Evolutionary conservation across 2,329 filamentous ascomycete species (phyloP).

Genomic region (Exserohilum rostratum): DNA sequence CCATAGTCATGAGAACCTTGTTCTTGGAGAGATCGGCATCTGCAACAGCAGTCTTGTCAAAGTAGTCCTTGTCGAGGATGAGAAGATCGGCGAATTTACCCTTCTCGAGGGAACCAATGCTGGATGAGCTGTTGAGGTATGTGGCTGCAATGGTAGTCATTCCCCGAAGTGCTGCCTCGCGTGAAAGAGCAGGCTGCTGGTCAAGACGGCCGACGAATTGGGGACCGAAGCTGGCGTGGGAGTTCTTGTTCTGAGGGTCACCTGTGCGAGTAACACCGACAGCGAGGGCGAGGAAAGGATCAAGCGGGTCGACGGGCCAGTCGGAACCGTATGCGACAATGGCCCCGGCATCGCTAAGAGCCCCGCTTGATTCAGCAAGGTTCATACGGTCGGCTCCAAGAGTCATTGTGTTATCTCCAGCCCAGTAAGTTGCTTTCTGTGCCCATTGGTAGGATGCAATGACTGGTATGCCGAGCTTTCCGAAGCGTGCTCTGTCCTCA

Average conservation of each 20-base stretch:
- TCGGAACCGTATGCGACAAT: slow-evolving; percentile 7
- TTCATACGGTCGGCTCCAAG: slow-evolving; percentile 2
- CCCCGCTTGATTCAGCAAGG: not conserved
- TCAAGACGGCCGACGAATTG: slow-evolving; percentile 5
- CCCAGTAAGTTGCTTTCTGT: slow-evolving; percentile 1
- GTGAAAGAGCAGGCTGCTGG: slow-evolving; percentile 1
- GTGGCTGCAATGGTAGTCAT: slow-evolving; percentile 5
- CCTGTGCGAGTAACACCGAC: slow-evolving; percentile 3
- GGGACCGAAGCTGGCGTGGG: slow-evolving; percentile 3
- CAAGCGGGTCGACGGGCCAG: slow-evolving; percentile 7
- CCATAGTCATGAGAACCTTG: slow-evolving; percentile 6
- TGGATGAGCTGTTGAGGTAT: not conserved
- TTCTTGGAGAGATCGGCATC: slow-evolving; percentile 3
- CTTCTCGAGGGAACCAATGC: slow-evolving; percentile 5
- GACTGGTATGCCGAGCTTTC: not conserved
- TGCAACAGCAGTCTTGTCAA: not conserved
- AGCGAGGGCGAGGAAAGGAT: slow-evolving; percentile 6
- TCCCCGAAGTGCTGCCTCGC: slow-evolving; percentile 3
- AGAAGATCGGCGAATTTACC: slow-evolving; percentile 7
- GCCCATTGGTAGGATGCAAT: slow-evolving; percentile 6
- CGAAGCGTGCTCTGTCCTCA: slow-evolving; percentile 5
- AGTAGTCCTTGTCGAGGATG: slow-evolving; percentile 4
- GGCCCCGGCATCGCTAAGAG: slow-evolving; percentile 1
- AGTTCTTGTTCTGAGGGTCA: slow-evolving; percentile 4
- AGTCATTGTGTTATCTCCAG: not conserved